phyloP scores from a whole-genome alignment of 2,329 filamentous ascomycete species.

The Phyllosticta capitalensis region DNA sequence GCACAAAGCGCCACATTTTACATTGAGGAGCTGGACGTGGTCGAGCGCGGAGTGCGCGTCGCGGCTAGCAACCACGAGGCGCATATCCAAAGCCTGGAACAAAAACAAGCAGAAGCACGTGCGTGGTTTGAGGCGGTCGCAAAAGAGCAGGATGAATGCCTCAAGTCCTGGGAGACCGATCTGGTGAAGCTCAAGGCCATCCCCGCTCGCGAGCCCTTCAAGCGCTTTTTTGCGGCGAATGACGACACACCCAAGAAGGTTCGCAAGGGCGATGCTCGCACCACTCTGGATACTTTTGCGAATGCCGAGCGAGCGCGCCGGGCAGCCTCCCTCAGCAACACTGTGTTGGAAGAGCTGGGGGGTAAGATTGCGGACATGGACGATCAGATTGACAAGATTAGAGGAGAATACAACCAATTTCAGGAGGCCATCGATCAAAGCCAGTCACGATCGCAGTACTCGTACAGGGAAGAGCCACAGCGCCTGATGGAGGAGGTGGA shows the following conservation, averaged over 20 bases:
- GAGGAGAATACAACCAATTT: constrained; percentile 35
- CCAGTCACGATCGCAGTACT: constrained; percentile 43
- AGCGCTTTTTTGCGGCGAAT: constrained; percentile 32
- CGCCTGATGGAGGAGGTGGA: constrained; percentile 77
- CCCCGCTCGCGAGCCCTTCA: constrained; percentile 56
- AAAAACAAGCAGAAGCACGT: constrained; percentile 61
- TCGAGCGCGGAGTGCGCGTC: constrained; percentile 70
- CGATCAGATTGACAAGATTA: constrained; percentile 32
- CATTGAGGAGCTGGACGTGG: constrained; percentile 64
- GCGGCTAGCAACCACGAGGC: constrained; percentile 77
- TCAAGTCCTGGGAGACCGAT: constrained; percentile 59
- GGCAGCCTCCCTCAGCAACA: constrained; percentile 58
- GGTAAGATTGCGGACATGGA: constrained; percentile 38
- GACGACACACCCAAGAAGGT: constrained; percentile 16
- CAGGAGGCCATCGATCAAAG: constrained; percentile 35
- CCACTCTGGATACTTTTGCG: constrained; percentile 17
- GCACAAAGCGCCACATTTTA: constrained; percentile 53
- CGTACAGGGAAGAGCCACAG: constrained; percentile 52
- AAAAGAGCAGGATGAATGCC: constrained; percentile 56
- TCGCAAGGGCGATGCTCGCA: constrained; percentile 18
- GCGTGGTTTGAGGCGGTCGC: constrained; percentile 61
- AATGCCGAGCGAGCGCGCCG: constrained; percentile 53
- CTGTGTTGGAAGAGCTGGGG: constrained; percentile 54
- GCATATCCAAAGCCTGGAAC: constrained; percentile 61
- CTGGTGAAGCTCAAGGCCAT: constrained; percentile 55